Evolutionary conservation across 306 rosid species (phyloP), one percentile per base, ranked within the genome.

Genomic region (Medicago arabica): DNA sequence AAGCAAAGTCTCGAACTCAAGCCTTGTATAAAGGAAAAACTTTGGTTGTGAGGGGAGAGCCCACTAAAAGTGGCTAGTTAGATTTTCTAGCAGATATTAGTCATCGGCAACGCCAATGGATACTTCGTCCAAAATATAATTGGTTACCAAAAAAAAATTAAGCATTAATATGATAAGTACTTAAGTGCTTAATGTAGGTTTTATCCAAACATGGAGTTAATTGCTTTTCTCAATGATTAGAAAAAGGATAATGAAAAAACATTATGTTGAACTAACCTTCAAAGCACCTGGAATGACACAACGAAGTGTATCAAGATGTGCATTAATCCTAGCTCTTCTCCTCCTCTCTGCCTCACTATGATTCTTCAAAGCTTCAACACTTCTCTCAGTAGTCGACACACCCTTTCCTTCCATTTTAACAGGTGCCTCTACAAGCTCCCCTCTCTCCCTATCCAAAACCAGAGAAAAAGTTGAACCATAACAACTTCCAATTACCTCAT

Each of bases 271-370:
- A 76, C 83, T 11, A 72, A 91, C 94, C 97, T 91, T 91, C 40
- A 63, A 81, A 53, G 91, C 93, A 25, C 90, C 90, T 1, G 96
- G 96, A 14, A 88, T 69, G 0, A 85, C 80, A 82, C 62, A 64
- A 2, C 92, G 83, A 77, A 91, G 93, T 6, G 90, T 78, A 46
- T 88, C 89, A 62, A 91, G 88, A 79, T 89, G 92, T 10, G 84
- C 68, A 80, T 86, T 91, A 70, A 91, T 89, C 77, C 93, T 84
- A 0, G 93, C 92, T 55, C 96, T 88, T 43, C 96, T 89, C 69
- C 83, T 80, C 63, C 86, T 83, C 83, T 91, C 94, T 9, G 94
- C 97, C 44, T 91, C 97, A 9, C 93, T 86, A 38, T 91, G 97
- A 49, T 64, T 91, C 88, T 74, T 91, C 86, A 89, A 76, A 60